Percentiles rank a stretch among this genome's conserved stretches.
phyloP scores from a whole-genome alignment of 768 basidiomycete species.

The Peribolospora baueri region DNA sequence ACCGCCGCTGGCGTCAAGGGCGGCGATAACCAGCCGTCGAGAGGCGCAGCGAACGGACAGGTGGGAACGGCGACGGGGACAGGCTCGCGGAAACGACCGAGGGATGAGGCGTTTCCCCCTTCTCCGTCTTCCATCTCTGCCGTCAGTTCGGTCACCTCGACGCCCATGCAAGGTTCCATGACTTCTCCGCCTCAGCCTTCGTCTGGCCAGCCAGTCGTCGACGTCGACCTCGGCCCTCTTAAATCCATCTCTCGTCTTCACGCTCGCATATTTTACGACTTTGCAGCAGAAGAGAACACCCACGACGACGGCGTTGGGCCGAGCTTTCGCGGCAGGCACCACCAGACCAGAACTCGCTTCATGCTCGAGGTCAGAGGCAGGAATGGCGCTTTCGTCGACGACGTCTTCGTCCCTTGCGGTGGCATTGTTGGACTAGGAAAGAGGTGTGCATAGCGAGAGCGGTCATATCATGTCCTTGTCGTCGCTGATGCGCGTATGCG shows the following conservation, averaged over 20 bases:
- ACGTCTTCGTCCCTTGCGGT: conserved; percentile 14
- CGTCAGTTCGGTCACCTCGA: no score
- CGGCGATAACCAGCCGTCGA: not conserved
- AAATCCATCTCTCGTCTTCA: conserved; percentile 96
- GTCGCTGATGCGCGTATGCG: conserved; percentile 3
- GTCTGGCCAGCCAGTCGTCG: conserved; percentile 10
- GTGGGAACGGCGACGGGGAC: not conserved
- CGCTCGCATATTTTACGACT: conserved; percentile 83
- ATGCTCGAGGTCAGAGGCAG: conserved; percentile 62
- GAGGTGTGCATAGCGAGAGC: no score
- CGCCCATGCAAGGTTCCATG: no score
- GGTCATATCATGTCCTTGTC: not conserved
- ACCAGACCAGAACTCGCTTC: no score
- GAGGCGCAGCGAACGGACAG: not conserved
- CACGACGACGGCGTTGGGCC: conserved; percentile 15
- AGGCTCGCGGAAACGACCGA: not conserved
- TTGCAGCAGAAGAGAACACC: conserved; percentile 29
- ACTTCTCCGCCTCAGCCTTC: no score
- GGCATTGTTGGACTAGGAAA: no score
- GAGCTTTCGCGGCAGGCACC: conserved; percentile 38
- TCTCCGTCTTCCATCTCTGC: no score
- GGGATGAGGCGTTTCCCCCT: no score
- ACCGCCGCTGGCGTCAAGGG: not conserved
- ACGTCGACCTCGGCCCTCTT: conserved; percentile 67
- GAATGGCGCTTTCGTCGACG: conserved; percentile 95